Conservation (phyloP, 176 grass and related monocot genomes). For the Tillandsia fasciculata region DNA sequence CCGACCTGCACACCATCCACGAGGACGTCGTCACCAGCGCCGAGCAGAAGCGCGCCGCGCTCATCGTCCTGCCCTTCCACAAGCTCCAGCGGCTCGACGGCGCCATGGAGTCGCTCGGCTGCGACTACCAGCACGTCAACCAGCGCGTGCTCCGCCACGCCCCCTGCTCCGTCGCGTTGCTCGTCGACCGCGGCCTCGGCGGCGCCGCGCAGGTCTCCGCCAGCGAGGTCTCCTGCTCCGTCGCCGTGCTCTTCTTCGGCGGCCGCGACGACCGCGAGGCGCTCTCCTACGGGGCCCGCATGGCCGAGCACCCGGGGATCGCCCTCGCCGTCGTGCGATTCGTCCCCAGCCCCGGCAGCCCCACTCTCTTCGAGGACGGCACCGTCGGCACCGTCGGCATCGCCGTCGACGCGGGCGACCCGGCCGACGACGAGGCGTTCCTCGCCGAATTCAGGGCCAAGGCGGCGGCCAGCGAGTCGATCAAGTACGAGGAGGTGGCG, state of each 20-base stretch:
- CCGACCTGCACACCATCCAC: slow-evolving; percentile 31
- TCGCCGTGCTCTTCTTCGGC: slow-evolving; percentile 30
- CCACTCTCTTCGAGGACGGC: not conserved
- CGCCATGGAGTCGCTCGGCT: slow-evolving; percentile 22
- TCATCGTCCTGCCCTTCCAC: slow-evolving; percentile 32
- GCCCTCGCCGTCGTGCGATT: slow-evolving; percentile 16
- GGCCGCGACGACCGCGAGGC: slow-evolving; percentile 29
- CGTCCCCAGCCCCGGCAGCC: not conserved
- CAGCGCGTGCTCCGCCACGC: slow-evolving; percentile 24
- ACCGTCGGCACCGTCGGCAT: slow-evolving; percentile 7
- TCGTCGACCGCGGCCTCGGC: slow-evolving; percentile 27
- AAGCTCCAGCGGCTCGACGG: slow-evolving; percentile 19
- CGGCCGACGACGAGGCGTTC: not conserved
- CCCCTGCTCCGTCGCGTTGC: slow-evolving; percentile 29
- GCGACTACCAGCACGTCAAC: slow-evolving; percentile 23
- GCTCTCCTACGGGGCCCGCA: slow-evolving; percentile 24
- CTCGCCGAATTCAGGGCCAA: slow-evolving; percentile 15
- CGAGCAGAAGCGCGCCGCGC: slow-evolving; percentile 23
- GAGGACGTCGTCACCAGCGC: slow-evolving; percentile 34
- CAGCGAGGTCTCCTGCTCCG: slow-evolving; percentile 25
- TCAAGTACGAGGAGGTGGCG: slow-evolving; percentile 21
- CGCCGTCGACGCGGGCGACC: not conserved
- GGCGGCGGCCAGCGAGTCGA: slow-evolving; percentile 6
- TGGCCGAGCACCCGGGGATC: slow-evolving; percentile 32
- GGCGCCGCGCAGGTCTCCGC: slow-evolving; percentile 18